These are phyloP conservation scores for Phaeosphaeria sp. DNA, from an alignment of 2,329 filamentous ascomycete species.

Conservation along the genomic window DNA sequence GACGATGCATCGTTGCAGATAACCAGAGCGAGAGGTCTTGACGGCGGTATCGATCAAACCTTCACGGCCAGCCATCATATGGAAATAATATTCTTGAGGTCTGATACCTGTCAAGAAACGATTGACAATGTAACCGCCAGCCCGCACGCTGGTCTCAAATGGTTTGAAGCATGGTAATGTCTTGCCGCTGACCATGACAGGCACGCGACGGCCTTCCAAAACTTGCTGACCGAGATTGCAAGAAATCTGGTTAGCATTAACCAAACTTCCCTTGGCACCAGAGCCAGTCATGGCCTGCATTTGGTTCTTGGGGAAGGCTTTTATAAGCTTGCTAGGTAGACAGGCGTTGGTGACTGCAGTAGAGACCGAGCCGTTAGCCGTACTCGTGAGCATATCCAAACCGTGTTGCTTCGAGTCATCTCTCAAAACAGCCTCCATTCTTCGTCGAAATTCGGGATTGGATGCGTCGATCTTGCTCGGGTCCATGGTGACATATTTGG, in stretches of 20 bases:
- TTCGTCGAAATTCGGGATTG: conserved; percentile 74
- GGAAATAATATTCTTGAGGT: conserved; percentile 98
- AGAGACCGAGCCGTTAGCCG: conserved; percentile 72
- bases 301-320: conserved; percentile 94
- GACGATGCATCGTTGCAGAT: conserved; percentile 94
- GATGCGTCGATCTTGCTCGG: conserved; percentile 66
- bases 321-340: conserved; percentile 81
- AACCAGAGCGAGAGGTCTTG: conserved; percentile 96
- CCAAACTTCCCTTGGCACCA: conserved; percentile 88
- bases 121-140: conserved; percentile 91
- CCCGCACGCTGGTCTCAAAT: conserved; percentile 86
- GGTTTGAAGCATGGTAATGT: conserved; percentile 92
- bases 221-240: conserved; percentile 98
- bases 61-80: conserved; percentile 98
- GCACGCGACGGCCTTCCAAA: conserved; percentile 91
- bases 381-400: conserved; percentile 87
- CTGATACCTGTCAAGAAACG: conserved; percentile 98
- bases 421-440: conserved; percentile 87
- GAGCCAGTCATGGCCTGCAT: conserved; percentile 99
- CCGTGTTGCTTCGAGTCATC: conserved; percentile 91
- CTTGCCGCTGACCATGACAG: conserved; percentile 97
- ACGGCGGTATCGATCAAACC: conserved; percentile 98
- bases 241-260: conserved; percentile 97
- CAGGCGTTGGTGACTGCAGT: conserved; percentile 78
- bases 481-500: conserved; percentile 86